Evolutionary conservation across 192 early-diverging fungal genomes (phyloP).

Genomic region (Coemansia umbellata): DNA sequence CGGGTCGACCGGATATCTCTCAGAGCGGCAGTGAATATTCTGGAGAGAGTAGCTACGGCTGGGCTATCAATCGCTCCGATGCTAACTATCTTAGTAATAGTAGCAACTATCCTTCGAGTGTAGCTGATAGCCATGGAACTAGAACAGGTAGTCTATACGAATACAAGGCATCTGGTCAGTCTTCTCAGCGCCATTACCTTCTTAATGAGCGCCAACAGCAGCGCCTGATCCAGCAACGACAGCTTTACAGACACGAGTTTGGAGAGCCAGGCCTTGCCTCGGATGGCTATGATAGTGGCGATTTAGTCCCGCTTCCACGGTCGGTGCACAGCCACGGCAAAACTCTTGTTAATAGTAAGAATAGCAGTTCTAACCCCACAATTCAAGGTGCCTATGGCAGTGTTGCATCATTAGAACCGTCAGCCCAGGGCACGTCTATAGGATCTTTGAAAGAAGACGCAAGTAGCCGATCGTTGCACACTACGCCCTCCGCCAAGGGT

Average conservation of each 20-base stretch:
- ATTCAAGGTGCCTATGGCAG: neutral
- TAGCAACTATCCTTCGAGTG: slow-evolving; percentile 11
- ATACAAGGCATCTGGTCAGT: slow-evolving; percentile 9
- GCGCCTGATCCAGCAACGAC: slow-evolving; percentile 28
- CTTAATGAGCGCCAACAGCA: slow-evolving; percentile 39
- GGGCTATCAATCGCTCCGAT: slow-evolving; percentile 31
- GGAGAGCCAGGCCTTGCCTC: neutral
- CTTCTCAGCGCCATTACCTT: slow-evolving; percentile 12
- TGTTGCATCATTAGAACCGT: neutral
- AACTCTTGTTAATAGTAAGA: slow-evolving; percentile 6
- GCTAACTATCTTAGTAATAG: slow-evolving; percentile 5
- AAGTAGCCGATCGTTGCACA: neutral
- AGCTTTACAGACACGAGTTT: slow-evolving; percentile 8
- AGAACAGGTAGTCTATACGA: slow-evolving; percentile 20
- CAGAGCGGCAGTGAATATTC: slow-evolving; percentile 35
- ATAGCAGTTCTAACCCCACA: neutral
- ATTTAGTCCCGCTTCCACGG: slow-evolving; percentile 2
- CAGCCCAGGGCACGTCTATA: neutral
- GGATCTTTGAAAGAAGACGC: neutral
- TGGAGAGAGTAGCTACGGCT: slow-evolving; percentile 30
- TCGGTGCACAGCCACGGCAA: slow-evolving; percentile 1
- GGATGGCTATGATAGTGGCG: slow-evolving; percentile 1
- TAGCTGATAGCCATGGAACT: slow-evolving; percentile 20
- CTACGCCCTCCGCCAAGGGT: neutral
- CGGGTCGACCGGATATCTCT: slow-evolving; percentile 40